phyloP scores from a whole-genome alignment of 2,329 filamentous ascomycete species.

The Pyricularia sp. region DNA sequence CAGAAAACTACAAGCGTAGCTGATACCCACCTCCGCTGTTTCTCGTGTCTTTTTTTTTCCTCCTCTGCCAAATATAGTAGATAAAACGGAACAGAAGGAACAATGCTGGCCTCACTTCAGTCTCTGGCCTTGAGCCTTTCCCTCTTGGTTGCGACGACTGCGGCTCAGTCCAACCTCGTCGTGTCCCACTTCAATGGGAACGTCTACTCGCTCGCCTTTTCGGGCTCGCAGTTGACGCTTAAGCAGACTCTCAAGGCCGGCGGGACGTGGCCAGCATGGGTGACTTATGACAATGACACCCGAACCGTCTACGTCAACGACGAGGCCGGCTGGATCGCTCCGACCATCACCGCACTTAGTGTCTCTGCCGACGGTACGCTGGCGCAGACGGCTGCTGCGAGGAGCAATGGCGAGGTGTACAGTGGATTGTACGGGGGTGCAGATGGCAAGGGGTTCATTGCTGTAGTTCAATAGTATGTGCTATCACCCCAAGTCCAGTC shows the following conservation, averaged over 20 bases:
- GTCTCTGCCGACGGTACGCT: conserved; percentile 19
- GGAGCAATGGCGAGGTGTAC: conserved; percentile 25
- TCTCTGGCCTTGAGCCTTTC: conserved; percentile 1
- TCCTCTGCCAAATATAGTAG: neutral
- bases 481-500: neutral
- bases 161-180: conserved; percentile 15
- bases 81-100: neutral
- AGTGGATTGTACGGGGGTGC: conserved; percentile 25
- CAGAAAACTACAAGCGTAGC: neutral
- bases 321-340: conserved; percentile 20
- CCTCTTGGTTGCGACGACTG: conserved; percentile 6
- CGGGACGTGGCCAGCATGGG: conserved; percentile 24
- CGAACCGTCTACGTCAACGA: conserved; percentile 23
- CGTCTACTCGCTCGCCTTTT: conserved; percentile 21
- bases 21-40: neutral
- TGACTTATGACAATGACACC: conserved; percentile 19
- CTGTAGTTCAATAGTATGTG: conserved; percentile 29
- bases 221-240: conserved; percentile 13
- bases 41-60: neutral
- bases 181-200: conserved; percentile 27
- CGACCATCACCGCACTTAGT: conserved; percentile 20
- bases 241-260: conserved; percentile 17
- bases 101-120: neutral
- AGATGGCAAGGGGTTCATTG: conserved; percentile 26
- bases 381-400: conserved; percentile 17